Conservation (phyloP, 768 basidiomycete genomes). For the Megacollybia marginata region DNA sequence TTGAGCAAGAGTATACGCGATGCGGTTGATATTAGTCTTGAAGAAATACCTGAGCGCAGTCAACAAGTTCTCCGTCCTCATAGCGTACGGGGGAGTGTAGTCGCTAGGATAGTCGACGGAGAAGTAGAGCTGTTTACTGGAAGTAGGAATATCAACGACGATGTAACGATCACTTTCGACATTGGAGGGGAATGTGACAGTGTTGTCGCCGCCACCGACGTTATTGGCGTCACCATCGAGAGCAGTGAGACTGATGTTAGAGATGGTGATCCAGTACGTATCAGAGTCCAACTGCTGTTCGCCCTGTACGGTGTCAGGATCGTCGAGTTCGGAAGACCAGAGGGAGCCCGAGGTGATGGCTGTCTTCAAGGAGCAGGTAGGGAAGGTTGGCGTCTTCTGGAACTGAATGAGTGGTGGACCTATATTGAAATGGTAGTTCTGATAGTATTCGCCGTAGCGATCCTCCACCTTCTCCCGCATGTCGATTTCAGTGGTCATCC, state of each 20-base stretch:
- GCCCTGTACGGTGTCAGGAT: background rate
- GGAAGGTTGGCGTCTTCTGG: background rate
- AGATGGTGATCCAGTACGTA: conserved; percentile 1
- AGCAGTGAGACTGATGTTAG: background rate
- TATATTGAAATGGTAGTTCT: too few relatives aligned
- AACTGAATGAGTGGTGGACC: too few relatives aligned
- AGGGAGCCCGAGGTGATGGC: background rate
- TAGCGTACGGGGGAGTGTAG: background rate
- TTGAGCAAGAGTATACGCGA: too few relatives aligned
- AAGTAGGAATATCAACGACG: background rate
- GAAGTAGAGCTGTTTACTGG: background rate
- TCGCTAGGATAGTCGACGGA: background rate
- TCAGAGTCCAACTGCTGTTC: too few relatives aligned
- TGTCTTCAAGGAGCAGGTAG: background rate
- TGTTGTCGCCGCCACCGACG: background rate
- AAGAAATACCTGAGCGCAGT: background rate
- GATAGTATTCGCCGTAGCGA: too few relatives aligned
- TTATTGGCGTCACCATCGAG: background rate
- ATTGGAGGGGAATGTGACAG: background rate
- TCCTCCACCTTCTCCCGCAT: too few relatives aligned
- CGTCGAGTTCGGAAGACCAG: background rate
- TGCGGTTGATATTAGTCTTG: background rate
- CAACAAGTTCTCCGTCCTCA: background rate
- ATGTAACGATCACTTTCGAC: too few relatives aligned
- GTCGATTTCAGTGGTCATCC: too few relatives aligned